Conservation (phyloP, 176 grass and related monocot genomes). For the Rhynchospora pubera region DNA sequence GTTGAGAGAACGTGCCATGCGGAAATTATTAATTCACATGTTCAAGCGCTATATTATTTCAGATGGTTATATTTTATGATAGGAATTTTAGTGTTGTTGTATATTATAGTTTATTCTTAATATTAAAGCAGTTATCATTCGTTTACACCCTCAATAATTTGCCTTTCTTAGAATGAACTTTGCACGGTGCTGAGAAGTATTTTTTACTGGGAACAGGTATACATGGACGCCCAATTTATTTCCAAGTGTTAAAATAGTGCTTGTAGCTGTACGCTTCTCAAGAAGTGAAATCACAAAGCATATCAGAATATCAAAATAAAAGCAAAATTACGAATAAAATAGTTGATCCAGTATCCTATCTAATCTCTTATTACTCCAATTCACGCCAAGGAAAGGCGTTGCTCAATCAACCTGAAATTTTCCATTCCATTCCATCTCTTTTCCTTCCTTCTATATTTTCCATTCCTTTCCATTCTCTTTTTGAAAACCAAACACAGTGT, state of each 20-base stretch:
- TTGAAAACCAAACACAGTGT: no score
- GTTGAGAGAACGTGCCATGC: not conserved
- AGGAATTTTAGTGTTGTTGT: not conserved
- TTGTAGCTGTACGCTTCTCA: not conserved
- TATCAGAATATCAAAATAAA: not conserved
- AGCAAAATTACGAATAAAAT: not conserved
- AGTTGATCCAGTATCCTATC: not conserved
- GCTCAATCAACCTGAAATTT: not conserved
- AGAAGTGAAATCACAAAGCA: not conserved
- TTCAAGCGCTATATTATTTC: not conserved
- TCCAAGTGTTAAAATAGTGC: not conserved
- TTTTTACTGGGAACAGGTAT: not conserved
- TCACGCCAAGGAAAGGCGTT: not conserved
- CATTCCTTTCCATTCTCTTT: no score
- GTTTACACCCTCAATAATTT: not conserved
- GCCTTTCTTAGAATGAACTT: not conserved
- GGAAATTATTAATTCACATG: constrained; percentile 6
- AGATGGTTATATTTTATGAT: not conserved
- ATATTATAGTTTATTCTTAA: not conserved
- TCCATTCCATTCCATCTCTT: no score
- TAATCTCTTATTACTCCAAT: not conserved
- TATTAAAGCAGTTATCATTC: not conserved
- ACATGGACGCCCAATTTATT: not conserved
- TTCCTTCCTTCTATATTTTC: no score
- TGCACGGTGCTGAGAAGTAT: no score